A percentile compares a stretch with the other conserved stretches of the same genome.
Evolutionary conservation across 2,329 filamentous ascomycete species (phyloP).

Genomic region (Aspergillus candidus): DNA sequence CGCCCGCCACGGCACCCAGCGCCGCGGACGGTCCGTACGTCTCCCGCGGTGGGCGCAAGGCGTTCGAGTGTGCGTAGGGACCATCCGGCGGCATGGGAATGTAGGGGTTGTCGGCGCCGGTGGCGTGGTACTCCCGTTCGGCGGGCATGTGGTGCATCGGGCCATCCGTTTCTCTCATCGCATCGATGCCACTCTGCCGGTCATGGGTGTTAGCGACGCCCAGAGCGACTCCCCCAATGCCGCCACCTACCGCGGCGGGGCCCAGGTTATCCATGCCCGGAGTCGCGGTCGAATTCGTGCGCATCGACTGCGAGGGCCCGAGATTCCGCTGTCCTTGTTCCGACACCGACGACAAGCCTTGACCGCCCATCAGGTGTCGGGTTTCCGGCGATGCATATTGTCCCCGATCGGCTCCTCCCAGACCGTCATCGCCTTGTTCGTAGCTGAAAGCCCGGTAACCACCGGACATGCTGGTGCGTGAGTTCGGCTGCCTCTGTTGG

Average conservation of each 20-base stretch:
- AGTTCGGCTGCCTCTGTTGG: neutral
- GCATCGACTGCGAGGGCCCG: constrained; percentile 25
- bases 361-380: neutral
- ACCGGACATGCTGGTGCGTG: constrained; percentile 14
- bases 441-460: constrained; percentile 19
- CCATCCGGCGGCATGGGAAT: constrained; percentile 20
- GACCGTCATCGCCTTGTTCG: constrained; percentile 14
- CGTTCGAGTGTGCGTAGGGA: constrained; percentile 16
- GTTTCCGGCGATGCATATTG: neutral
- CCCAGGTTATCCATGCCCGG: constrained; percentile 64
- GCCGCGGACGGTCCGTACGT: constrained; percentile 34
- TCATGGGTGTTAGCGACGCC: constrained; percentile 60
- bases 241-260: constrained; percentile 54
- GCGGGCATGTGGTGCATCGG: constrained; percentile 24
- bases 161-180: constrained; percentile 43
- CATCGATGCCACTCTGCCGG: constrained; percentile 59
- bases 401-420: neutral
- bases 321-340: constrained; percentile 11
- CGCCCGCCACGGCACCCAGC: constrained; percentile 26
- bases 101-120: constrained; percentile 35
- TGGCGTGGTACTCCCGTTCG: constrained; percentile 31
- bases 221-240: constrained; percentile 62
- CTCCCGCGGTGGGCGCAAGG: constrained; percentile 31
- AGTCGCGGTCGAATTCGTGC: constrained; percentile 42
- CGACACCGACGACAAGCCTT: constrained; percentile 10